Base-by-base conservation (phyloP, 129 eudicot genomes). In the Rutidosis leptorrhynchoides region DNA sequence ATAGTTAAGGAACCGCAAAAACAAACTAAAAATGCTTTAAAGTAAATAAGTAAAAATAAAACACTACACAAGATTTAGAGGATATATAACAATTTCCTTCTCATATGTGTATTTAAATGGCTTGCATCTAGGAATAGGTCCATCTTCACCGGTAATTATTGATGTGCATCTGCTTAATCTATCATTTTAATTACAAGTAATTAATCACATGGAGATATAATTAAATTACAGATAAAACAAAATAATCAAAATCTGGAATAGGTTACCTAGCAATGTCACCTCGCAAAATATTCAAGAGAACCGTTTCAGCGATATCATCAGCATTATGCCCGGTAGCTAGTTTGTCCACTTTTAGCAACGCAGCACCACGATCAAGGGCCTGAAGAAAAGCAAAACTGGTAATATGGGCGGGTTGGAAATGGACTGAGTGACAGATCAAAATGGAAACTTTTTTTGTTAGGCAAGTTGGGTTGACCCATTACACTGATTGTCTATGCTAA, bases 71-170 rank as follows among this genome's bases (percentile, higher is more conserved):
- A 69, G 22, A 25, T n/a, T 28, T 7, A 52, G 62, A 85, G 98
- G 98, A 92, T 92, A 88, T 92, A 92, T 92, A 74, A 92, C 98
- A 51, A 92, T 92, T 85, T 92, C 98, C 78, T 92, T 92, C 84
- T 92, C 98, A 62, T 88, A 92, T 30, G 98, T 85, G 87, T 88
- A 88, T 72, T 92, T 88, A 59, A 92, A 92, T 10, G 98, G 98
- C 89, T 92, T 92, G 98, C 98, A 92, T 88, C 98, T 83, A 32
- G 98, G 98, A 68, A 92, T 92, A 29, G 98, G 96, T 58, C 98
- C 98, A 82, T 88, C 98, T 84, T 92, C 98, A 46, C 98, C 98
- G 2, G 98, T 92, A 52, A 83, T 85, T 67, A 92, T 92, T 25
- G 88, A 88, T 54, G 98, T 92, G 84, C 98, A 92, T 76, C 98